Evolutionary conservation across 306 rosid species (phyloP), one percentile per base, ranked within the genome.

Genomic region (Alnus glutinosa): DNA sequence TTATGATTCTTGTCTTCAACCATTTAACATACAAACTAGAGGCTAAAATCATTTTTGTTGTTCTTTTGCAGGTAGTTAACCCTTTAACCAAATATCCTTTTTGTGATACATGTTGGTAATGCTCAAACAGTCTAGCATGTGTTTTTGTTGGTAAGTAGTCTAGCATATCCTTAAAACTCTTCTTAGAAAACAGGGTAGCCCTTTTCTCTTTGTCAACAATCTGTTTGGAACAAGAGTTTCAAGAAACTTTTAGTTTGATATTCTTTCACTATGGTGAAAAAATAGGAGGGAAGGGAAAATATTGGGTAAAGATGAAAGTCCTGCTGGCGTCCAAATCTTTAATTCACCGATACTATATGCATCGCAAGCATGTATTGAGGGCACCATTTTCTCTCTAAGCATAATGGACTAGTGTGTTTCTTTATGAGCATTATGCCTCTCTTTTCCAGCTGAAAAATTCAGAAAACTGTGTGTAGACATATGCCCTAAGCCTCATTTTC

Each of bases 1-100:
- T 64, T 75, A 14, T 66, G 2, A 15, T 12, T 76, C 55, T 66
- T 39, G 13, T 37, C 18, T 44, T 74, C 63, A 78, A 68, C 68
- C 71, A 46, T 49, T 76, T 71, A 74, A 81, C 3, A 13, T 55
- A 15, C 39, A 57, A 57, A 19, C 4, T 77, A 10, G 58, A 76
- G 44, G 70, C 86, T 84, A 71, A 83, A 74, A 15, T 5, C 36
- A 34, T 55, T 64, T 67, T 51, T 14, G 83, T 74, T 63, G 39
- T 80, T 73, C 74, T 82, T 81, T 81, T 84, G 92, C 99, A 96
- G 99, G 98, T 96, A 36, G 98, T 96, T 78, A 96, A 96, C 80
- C 99, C 99, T 59, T 90, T 96, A 66, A 93, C 99, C 83, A 96
- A 96, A 91, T 96, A 94, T 94, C 98, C 98, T 94, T 93, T 85